Evolutionary conservation across 352 stramenopile species (phyloP).

Genomic region (Pythium guiyangense): DNA sequence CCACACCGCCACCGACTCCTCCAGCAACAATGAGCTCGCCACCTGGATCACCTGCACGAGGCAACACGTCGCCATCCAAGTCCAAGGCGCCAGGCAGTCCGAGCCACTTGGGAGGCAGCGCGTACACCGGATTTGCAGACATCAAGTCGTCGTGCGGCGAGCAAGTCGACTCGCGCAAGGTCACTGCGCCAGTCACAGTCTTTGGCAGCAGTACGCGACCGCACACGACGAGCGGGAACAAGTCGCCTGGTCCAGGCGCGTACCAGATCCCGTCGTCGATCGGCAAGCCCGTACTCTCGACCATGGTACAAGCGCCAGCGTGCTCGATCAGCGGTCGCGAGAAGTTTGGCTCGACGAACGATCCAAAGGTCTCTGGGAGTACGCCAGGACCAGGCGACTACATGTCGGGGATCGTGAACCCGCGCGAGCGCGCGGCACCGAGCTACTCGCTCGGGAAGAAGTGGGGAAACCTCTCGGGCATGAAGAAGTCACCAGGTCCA

Average conservation of each 20-base stretch:
- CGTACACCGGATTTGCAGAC: constrained; percentile 44
- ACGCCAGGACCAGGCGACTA: constrained; percentile 65
- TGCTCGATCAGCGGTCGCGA: constrained; percentile 73
- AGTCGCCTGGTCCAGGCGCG: constrained; percentile 55
- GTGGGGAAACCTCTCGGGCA: constrained; percentile 33
- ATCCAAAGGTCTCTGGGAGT: constrained; percentile 39
- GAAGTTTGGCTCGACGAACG: constrained; percentile 70
- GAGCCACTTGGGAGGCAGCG: constrained; percentile 10
- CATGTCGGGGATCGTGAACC: constrained; percentile 58
- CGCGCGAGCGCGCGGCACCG: constrained; percentile 49
- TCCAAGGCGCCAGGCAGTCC: constrained; percentile 29
- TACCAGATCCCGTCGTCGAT: constrained; percentile 75
- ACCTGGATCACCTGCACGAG: constrained; percentile 27
- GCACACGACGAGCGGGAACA: constrained; percentile 37
- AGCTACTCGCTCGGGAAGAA: constrained; percentile 79
- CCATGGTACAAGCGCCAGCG: constrained; percentile 42
- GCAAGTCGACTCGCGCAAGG: constrained; percentile 72
- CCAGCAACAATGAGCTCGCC: constrained; percentile 16
- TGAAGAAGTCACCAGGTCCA: constrained; percentile 55
- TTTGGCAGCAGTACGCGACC: constrained; percentile 63
- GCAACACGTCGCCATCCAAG: constrained; percentile 30
- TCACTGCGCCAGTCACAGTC: constrained; percentile 51
- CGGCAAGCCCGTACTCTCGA: constrained; percentile 63
- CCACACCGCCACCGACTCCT: background rate
- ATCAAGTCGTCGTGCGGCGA: constrained; percentile 69